Base-by-base conservation (phyloP, 148 eudicot genomes). In the Camellia japonica region DNA sequence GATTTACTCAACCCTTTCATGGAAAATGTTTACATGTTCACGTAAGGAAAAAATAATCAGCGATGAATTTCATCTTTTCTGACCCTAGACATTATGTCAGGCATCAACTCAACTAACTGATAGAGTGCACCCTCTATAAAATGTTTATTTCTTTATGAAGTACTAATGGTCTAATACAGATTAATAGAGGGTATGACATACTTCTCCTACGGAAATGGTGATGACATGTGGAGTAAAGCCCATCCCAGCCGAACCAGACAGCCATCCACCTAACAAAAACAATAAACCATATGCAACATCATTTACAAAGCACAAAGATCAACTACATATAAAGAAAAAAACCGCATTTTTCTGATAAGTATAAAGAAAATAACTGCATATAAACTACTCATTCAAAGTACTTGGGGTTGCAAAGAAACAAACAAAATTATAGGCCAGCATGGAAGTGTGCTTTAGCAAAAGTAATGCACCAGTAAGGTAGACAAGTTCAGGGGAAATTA, bases 181-280 rank as follows among this genome's bases (percentile, higher is more conserved):
- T 71, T 54, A 5, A 38, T 20, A 52, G 72, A 78, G 38, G 20
- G 43, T 59, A 68, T 18, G 42, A 55, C 87, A 75, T 91, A 94
- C 98, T 88, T 93, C 95, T 90, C 98, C 98, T 59, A 88, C 75
- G 74, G 91, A 86, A 78, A 93, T 79, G 52, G 82, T 81, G 84
- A 94, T 90, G 84, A 94, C 88, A 83, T 93, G 98, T 66, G 97
- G 95, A 76, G 91, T 91, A 80, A 93, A 93, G 59, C 91, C 90
- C 60, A 83, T 86, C 64, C 97, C 97, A 83, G 91, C 93, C 44
- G 94, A 86, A 77, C 91, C 89, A 60, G 94, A 85, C 68, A 83
- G 80, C 87, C 88, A 86, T 73, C 84, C 89, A 77, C 94, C 97
- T 93, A 75, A 49, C 80, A 88, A 71, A 30, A 83, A 79, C 73